A percentile compares a stretch with the other conserved stretches of the same genome.
These are phyloP conservation scores for Climacium dendroides DNA, from an alignment of 225 moss, liverwort and hornwort genomes.

Conservation along the genomic window DNA sequence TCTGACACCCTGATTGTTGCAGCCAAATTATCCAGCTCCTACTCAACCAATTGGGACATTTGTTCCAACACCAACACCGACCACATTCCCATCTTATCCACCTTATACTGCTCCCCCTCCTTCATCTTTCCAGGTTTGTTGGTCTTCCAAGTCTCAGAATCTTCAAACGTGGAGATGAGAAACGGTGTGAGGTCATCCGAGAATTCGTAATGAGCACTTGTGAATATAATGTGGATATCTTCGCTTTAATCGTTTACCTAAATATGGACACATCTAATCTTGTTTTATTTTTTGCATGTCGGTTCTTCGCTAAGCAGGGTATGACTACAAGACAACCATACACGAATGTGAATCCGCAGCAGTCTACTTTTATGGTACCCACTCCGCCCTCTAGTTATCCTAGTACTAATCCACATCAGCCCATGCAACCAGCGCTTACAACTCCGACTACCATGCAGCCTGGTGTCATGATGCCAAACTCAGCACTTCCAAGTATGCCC, in stretches of 20 bases:
- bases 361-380: slow-evolving; percentile 22
- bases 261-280: neutral
- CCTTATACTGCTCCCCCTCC: slow-evolving; percentile 33
- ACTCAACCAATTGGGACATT: slow-evolving; percentile 10
- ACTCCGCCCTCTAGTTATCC: slow-evolving; percentile 2
- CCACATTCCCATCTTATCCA: slow-evolving; percentile 27
- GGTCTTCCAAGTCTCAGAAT: neutral
- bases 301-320: slow-evolving; percentile 7
- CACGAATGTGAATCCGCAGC: neutral
- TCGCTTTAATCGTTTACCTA: neutral
- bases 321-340: slow-evolving; percentile 2
- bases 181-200: neutral
- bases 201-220: neutral
- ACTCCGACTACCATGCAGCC: slow-evolving; percentile 9
- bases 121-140: slow-evolving; percentile 33
- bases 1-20: neutral
- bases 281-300: neutral
- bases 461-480: slow-evolving; percentile 35
- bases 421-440: slow-evolving; percentile 8
- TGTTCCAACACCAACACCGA: slow-evolving; percentile 16
- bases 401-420: slow-evolving; percentile 1
- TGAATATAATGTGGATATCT: neutral
- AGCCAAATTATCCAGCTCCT: slow-evolving; percentile 14
- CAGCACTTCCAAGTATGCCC: slow-evolving; percentile 13
- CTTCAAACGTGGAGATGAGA: neutral